Base-by-base conservation (phyloP, 176 grass and related monocot species). In the Hordeum marinum region DNA sequence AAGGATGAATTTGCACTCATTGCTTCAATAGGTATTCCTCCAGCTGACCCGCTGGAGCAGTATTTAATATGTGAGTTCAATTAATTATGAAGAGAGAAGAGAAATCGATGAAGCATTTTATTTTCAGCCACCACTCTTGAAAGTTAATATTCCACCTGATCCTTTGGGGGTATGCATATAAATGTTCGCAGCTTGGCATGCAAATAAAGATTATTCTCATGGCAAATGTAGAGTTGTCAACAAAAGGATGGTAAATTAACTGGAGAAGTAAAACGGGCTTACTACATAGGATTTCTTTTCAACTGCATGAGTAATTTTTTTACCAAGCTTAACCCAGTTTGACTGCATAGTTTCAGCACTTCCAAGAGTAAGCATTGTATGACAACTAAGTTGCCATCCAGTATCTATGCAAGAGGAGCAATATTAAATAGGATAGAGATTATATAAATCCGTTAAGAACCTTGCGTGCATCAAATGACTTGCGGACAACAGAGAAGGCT, bases 391-490 rank as follows among this genome's bases (percentile, higher is more conserved):
- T 42, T 39, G 5, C 0, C 14, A 76, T 76, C 18, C 3, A 24
- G 68, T 68, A 62, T 59, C 46, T 59, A 69, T 39, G 46, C 8
- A 77, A 17, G 63, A 32, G 17, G 40, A 63, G 4, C 24, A 72
- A 66, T 27, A 73, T 10, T 87, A 86, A 86, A 27, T 73, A 86
- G 79, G 59, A 52, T 20, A 87, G 13, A 71, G 31, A 85, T 32
- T 10, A 68, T 60, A 76, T 66, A 37, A 65, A 64, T 80, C 74
- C 42, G 62, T 13, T 21, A 85, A 68, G 43, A 87, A 98, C 95
- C 93, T 98, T 98, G 71, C 96, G 90, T 87, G 93, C 96, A 72
- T 98, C 96, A 79, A 98, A 98, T 24, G 96, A 98, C 87, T 98
- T 95, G 80, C 96, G 88, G 63, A 95, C 85, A 78, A 95, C 78